Percentiles rank a stretch among this genome's conserved stretches.
These are phyloP conservation scores for Lathyrus oleraceus DNA, from an alignment of 306 rosid genomes.

Conservation along the genomic window DNA sequence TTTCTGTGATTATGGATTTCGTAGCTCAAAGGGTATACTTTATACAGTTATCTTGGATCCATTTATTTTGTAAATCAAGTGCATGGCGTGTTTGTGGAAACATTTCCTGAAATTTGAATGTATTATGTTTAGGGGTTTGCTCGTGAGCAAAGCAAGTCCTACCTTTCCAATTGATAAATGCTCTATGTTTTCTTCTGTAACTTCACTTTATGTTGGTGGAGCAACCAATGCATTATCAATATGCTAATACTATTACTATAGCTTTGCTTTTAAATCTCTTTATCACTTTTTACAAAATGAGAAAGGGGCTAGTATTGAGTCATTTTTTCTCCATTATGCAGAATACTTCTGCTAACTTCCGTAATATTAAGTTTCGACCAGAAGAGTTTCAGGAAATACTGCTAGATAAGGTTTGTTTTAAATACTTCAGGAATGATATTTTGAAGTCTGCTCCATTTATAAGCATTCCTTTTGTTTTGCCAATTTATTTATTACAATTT, in stretches of 20 bases:
- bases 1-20: slow-evolving; percentile 4
- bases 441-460: not conserved
- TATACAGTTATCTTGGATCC: not conserved
- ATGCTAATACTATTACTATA: not conserved
- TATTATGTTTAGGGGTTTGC: slow-evolving; percentile 24
- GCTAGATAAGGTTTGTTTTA: slow-evolving; percentile 70
- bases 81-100: slow-evolving; percentile 24
- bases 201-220: not conserved
- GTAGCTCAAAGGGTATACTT: slow-evolving; percentile 21
- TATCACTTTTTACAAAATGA: slow-evolving; percentile 7
- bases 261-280: not conserved
- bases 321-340: slow-evolving; percentile 35
- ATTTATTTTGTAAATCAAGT: not conserved
- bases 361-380: slow-evolving; percentile 51
- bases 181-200: slow-evolving; percentile 7
- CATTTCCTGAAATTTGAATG: slow-evolving; percentile 20
- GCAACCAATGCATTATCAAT: slow-evolving; percentile 22
- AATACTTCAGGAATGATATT: slow-evolving; percentile 14
- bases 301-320: slow-evolving; percentile 4
- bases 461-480: slow-evolving; percentile 19
- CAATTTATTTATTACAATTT: not conserved
- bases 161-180: slow-evolving; percentile 10
- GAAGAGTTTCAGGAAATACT: slow-evolving; percentile 70
- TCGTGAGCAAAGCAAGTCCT: not conserved
- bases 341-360: slow-evolving; percentile 59